Conservation (phyloP, 2,329 filamentous ascomycete genomes). For the Phialemoniopsis sp. region DNA sequence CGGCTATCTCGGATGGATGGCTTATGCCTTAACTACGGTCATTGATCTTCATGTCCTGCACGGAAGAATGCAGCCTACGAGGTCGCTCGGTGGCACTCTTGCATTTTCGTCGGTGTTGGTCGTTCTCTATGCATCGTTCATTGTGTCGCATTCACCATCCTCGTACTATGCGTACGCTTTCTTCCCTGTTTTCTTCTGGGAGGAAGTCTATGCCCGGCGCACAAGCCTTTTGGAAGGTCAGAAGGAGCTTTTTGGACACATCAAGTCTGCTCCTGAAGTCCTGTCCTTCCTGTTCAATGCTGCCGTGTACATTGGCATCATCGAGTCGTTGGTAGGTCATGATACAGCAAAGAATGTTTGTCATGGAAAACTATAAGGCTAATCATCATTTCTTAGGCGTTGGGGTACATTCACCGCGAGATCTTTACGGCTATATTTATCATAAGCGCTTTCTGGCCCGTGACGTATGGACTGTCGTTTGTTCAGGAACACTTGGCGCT, state of each 20-base stretch:
- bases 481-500: constrained; percentile 61
- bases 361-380: no score
- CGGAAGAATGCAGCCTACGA: constrained; percentile 58
- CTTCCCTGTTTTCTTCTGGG: constrained; percentile 95
- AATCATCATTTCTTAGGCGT: constrained; percentile 50
- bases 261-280: constrained; percentile 55
- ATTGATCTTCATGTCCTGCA: constrained; percentile 84
- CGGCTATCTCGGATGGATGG: constrained; percentile 94
- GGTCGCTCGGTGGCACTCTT: constrained; percentile 54
- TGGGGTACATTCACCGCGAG: constrained; percentile 89
- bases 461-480: constrained; percentile 69
- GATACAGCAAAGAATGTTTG: no score
- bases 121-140: constrained; percentile 72
- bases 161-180: constrained; percentile 90
- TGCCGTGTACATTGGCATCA: constrained; percentile 65
- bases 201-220: constrained; percentile 81
- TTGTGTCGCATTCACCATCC: constrained; percentile 71
- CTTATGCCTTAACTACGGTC: constrained; percentile 84
- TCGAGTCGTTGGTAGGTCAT: constrained; percentile 68
- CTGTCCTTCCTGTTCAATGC: constrained; percentile 59
- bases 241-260: constrained; percentile 63
- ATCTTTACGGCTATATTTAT: constrained; percentile 80
- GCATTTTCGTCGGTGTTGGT: constrained; percentile 76
- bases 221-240: constrained; percentile 64
- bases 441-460: constrained; percentile 73